Evolutionary conservation across 352 stramenopile species (phyloP).

Genomic region (Discostella stelligera): DNA sequence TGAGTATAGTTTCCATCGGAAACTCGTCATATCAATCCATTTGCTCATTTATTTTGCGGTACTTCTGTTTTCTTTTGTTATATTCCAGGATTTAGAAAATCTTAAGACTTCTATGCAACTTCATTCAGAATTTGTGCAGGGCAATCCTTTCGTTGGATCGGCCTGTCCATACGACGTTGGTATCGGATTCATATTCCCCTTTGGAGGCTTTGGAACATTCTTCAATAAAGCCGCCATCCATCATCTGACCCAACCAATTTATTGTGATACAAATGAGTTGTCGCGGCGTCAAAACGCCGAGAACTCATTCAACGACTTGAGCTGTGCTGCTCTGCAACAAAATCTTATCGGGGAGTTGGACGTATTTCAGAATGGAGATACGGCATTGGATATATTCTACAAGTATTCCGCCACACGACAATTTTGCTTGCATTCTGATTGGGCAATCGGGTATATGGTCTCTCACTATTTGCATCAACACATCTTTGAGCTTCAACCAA

Average conservation of each 20-base stretch:
- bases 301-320: neutral
- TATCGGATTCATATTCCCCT: conserved; percentile 7
- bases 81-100: conserved; percentile 12
- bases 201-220: conserved; percentile 31
- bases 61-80: neutral
- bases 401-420: conserved; percentile 25
- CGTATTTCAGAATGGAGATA: conserved; percentile 25
- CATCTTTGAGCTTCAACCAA: neutral
- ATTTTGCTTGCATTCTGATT: conserved; percentile 38
- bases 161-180: neutral
- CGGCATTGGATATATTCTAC: conserved; percentile 38
- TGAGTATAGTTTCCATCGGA: no score
- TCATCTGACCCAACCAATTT: conserved; percentile 15
- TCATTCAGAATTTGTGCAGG: neutral
- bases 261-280: conserved; percentile 4
- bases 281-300: neutral
- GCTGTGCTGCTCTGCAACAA: conserved; percentile 14
- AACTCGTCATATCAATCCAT: neutral
- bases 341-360: conserved; percentile 27
- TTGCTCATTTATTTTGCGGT: neutral
- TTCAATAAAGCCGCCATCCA: conserved; percentile 23
- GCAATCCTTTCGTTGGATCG: neutral
- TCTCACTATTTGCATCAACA: neutral
- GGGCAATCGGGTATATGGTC: conserved; percentile 13
- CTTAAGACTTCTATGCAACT: neutral